A percentile compares a stretch with the other conserved stretches of the same genome.
phyloP scores from a whole-genome alignment of 345 rosid species.

The Populus deltoides region DNA sequence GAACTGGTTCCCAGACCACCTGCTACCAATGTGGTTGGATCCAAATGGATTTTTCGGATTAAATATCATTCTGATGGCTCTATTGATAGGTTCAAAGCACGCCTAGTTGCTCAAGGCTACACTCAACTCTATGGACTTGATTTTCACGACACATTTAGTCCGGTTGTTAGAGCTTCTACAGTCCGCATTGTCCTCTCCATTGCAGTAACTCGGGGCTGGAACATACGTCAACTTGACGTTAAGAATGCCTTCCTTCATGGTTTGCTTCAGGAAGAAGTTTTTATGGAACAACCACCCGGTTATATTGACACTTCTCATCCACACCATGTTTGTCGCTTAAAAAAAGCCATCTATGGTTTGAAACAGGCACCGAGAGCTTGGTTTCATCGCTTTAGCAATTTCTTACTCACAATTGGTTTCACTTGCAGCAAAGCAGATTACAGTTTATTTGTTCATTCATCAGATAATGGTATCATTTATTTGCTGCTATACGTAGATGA shows the following conservation, averaged over 20 bases:
- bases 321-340: background rate
- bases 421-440: background rate
- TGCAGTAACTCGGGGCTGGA: background rate
- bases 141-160: slow-evolving; percentile 9
- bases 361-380: too few relatives aligned
- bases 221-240: background rate
- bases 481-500: background rate
- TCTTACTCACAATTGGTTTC: background rate
- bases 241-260: background rate
- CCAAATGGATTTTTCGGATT: slow-evolving; percentile 16
- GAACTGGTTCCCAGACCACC: slow-evolving; percentile 1
- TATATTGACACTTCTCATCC: background rate
- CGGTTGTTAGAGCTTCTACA: slow-evolving; percentile 11
- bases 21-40: slow-evolving; percentile 5
- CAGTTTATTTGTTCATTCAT: background rate
- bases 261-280: background rate
- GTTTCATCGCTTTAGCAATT: background rate
- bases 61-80: slow-evolving; percentile 6
- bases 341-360: background rate
- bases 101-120: background rate
- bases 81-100: background rate
- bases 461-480: background rate
- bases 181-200: background rate
- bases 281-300: background rate
- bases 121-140: slow-evolving; percentile 12